These are phyloP conservation scores for Suhomyces guaymorum DNA, from an alignment of 1,139 yeast genomes.

Conservation along the genomic window DNA sequence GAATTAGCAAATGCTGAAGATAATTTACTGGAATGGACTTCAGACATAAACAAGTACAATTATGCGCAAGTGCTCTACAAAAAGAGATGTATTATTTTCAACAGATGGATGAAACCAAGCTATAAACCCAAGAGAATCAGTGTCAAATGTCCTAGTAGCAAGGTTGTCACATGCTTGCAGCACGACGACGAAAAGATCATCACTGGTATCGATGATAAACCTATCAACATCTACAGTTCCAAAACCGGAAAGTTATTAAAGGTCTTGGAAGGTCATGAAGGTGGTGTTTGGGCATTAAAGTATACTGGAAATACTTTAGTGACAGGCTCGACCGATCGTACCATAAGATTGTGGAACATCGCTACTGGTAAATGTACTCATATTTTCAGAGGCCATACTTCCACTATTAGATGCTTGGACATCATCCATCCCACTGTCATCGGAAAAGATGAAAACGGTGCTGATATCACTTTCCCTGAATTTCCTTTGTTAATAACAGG, in stretches of 20 bases:
- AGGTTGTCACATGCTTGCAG: conserved; percentile 91
- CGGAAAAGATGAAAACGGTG: conserved; percentile 62
- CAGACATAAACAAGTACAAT: conserved; percentile 22
- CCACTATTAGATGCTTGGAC: conserved; percentile 89
- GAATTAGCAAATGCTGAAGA: conserved; percentile 33
- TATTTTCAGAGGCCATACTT: conserved; percentile 79
- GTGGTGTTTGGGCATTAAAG: conserved; percentile 98
- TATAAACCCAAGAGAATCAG: conserved; percentile 71
- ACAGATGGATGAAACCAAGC: conserved; percentile 81
- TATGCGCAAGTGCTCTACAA: conserved; percentile 61
- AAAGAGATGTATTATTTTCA: conserved; percentile 61
- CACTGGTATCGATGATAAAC: conserved; percentile 89
- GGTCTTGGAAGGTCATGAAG: conserved; percentile 84
- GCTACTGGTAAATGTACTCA: conserved; percentile 58
- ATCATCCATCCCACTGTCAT: conserved; percentile 67
- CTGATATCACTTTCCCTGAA: conserved; percentile 62
- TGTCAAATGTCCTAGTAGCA: conserved; percentile 66
- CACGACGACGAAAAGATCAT: conserved; percentile 89
- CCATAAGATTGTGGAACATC: conserved; percentile 63
- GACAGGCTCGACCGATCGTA: conserved; percentile 58
- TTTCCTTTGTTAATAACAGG: conserved; percentile 79
- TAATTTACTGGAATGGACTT: conserved; percentile 37
- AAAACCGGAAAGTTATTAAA: conserved; percentile 67
- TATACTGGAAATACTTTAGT: conserved; percentile 72
- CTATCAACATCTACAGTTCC: conserved; percentile 80